These are phyloP conservation scores for Cymodocea nodosa DNA, from an alignment of 116 monocot genomes.

Conservation along the genomic window DNA sequence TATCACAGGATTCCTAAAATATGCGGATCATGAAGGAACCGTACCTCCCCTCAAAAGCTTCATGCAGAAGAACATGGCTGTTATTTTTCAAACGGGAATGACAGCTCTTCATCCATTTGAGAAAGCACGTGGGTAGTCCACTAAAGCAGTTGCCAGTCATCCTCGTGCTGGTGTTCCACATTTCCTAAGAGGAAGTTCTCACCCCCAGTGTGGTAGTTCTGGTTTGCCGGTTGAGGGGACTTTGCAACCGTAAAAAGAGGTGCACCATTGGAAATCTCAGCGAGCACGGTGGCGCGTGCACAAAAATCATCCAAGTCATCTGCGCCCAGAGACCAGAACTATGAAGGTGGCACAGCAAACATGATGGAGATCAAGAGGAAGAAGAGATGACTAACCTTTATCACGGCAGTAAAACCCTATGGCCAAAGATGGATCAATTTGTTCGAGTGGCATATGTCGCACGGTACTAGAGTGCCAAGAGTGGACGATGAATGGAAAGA, in stretches of 20 bases:
- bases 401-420: slow-evolving; percentile 96
- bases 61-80: neutral
- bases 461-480: slow-evolving; percentile 33
- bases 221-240: slow-evolving; percentile 21
- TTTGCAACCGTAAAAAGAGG: slow-evolving; percentile 79
- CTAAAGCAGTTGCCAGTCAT: slow-evolving; percentile 94
- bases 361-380: neutral
- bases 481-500: neutral
- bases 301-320: slow-evolving; percentile 96
- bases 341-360: neutral
- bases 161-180: slow-evolving; percentile 28
- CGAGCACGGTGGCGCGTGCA: slow-evolving; percentile 52
- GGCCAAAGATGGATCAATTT: slow-evolving; percentile 86
- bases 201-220: slow-evolving; percentile 12
- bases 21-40: neutral
- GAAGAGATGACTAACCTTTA: slow-evolving; percentile 33
- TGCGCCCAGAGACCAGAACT: slow-evolving; percentile 8
- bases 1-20: neutral
- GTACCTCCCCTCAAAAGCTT: neutral
- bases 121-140: neutral
- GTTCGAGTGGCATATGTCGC: slow-evolving; percentile 57
- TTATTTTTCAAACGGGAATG: too few species aligned
- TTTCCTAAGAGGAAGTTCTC: slow-evolving; percentile 15
- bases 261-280: slow-evolving; percentile 64
- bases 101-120: too few species aligned